A percentile compares a stretch with the other conserved stretches of the same genome.
Evolutionary conservation across 208 protist species (phyloP).

Genomic region (Leishmania aethiopica): DNA sequence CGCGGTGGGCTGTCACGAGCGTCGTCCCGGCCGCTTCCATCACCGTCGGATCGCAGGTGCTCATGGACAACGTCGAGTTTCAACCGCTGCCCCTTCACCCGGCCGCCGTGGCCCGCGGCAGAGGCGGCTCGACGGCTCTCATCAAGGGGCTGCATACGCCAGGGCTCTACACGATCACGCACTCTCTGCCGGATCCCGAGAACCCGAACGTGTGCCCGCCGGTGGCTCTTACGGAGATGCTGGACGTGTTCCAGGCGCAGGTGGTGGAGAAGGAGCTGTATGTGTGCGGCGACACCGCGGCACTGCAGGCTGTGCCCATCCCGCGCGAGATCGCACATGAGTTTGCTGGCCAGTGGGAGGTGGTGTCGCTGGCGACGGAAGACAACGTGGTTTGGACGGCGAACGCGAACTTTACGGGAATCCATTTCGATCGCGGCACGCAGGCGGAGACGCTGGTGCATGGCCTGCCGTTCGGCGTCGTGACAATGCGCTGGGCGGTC

Average conservation of each 20-base stretch:
- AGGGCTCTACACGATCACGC: constrained; percentile 78
- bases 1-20: constrained; percentile 44
- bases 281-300: constrained; percentile 70
- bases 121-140: constrained; percentile 59
- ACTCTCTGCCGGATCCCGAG: constrained; percentile 61
- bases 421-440: constrained; percentile 57
- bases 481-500: constrained; percentile 85
- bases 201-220: constrained; percentile 72
- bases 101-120: constrained; percentile 38
- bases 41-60: constrained; percentile 38
- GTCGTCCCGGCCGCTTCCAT: constrained; percentile 38
- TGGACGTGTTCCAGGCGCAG: constrained; percentile 79
- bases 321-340: constrained; percentile 60
- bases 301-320: constrained; percentile 69
- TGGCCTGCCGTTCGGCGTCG: constrained; percentile 83
- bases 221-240: constrained; percentile 51
- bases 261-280: constrained; percentile 64
- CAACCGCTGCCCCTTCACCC: constrained; percentile 41
- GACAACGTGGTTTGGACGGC: constrained; percentile 54
- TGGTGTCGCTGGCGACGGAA: constrained; percentile 74
- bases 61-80: constrained; percentile 63
- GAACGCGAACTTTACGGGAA: constrained; percentile 60
- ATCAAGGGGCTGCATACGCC: constrained; percentile 59
- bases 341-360: constrained; percentile 82
- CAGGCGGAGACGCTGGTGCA: constrained; percentile 59